These are phyloP conservation scores for Silene noctiflora DNA, from an alignment of 179 eudicot genomes.

Conservation along the genomic window DNA sequence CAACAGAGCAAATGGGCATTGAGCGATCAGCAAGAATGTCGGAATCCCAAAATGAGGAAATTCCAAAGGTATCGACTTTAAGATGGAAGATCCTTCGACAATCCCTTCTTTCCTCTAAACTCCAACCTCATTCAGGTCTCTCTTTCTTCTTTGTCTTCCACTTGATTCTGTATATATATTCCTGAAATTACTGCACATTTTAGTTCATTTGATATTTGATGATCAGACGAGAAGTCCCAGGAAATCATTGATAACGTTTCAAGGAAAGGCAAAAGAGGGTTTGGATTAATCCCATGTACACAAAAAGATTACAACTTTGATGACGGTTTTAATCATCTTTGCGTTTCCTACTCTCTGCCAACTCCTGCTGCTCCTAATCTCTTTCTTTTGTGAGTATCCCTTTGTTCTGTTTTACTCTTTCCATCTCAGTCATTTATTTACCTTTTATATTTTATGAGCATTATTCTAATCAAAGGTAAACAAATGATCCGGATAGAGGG, in stretches of 20 bases:
- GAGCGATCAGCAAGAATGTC: constrained; percentile 4
- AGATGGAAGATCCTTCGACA: constrained; percentile 74
- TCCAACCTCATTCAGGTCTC: constrained; percentile 25
- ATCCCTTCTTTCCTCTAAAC: constrained; percentile 44
- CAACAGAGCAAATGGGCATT: neutral
- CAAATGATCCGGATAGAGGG: no score
- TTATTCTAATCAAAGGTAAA: no score
- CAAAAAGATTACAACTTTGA: constrained; percentile 22
- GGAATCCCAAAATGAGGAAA: neutral
- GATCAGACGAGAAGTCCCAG: constrained; percentile 35
- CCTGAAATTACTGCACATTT: neutral
- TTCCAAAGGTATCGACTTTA: constrained; percentile 41
- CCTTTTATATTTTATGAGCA: no score
- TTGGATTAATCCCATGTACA: constrained; percentile 61
- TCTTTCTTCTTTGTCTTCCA: neutral
- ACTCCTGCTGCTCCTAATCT: constrained; percentile 35
- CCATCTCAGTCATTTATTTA: no score
- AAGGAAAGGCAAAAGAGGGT: constrained; percentile 57
- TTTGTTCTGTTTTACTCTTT: neutral
- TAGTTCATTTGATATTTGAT: no score
- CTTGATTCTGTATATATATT: neutral
- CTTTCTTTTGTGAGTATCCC: constrained; percentile 45
- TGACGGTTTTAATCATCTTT: constrained; percentile 35
- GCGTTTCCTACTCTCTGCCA: constrained; percentile 62
- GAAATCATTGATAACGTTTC: constrained; percentile 43